Evolutionary conservation across 495 filamentous ascomycete genomes (phyloP).

Genomic region (Neurospora cerealis): DNA sequence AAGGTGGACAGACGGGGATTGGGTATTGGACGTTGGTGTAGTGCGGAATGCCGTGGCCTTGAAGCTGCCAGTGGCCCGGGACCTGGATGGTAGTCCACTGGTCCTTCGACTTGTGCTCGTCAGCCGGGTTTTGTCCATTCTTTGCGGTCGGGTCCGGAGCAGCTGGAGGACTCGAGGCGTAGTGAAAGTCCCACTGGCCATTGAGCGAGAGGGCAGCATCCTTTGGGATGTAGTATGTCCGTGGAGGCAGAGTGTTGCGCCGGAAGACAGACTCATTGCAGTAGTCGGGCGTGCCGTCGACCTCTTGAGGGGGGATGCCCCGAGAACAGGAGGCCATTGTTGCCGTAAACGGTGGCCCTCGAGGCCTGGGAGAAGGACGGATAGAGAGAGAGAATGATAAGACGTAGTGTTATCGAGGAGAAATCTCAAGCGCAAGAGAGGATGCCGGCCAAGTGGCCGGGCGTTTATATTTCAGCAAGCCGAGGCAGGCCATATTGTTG

Average conservation of each 20-base stretch:
- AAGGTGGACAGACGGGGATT: constrained; percentile 49
- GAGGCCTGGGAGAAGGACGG: background rate
- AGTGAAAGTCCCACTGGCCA: constrained; percentile 52
- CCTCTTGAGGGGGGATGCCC: constrained; percentile 10
- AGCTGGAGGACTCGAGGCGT: constrained; percentile 37
- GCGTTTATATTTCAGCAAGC: background rate
- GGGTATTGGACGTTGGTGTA: constrained; percentile 55
- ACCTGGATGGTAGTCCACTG: constrained; percentile 46
- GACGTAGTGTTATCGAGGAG: background rate
- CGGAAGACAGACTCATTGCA: constrained; percentile 30
- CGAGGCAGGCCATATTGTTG: background rate
- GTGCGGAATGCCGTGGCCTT: constrained; percentile 50
- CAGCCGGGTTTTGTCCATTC: background rate
- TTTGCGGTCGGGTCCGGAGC: constrained; percentile 31
- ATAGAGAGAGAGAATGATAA: background rate
- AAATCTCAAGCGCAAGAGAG: background rate
- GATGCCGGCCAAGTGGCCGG: background rate
- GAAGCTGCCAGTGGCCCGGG: constrained; percentile 56
- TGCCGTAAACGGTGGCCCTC: background rate
- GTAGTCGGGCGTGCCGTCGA: constrained; percentile 15
- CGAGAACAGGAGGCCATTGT: background rate
- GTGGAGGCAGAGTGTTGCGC: constrained; percentile 38
- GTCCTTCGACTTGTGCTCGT: constrained; percentile 3
- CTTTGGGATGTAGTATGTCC: constrained; percentile 41
- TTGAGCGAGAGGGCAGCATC: constrained; percentile 34